Conservation (phyloP, 495 filamentous ascomycete species). For the Penicillium waksmanii region DNA sequence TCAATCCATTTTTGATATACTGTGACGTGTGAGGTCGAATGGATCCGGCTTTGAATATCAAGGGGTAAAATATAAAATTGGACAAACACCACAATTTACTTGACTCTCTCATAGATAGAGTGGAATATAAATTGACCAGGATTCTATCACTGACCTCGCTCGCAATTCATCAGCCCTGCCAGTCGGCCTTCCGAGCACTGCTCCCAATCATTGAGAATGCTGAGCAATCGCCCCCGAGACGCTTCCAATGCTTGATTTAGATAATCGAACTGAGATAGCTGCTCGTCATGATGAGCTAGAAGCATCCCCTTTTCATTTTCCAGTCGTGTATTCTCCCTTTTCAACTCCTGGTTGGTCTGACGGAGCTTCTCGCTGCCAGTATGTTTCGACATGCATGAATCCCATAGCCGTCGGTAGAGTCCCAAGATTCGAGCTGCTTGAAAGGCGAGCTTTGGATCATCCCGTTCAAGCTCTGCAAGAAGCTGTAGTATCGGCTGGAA, state of each 20-base stretch:
- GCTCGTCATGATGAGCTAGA: neutral
- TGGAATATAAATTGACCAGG: too few species aligned
- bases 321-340: neutral
- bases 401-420: conserved; percentile 12
- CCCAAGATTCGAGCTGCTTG: conserved; percentile 12
- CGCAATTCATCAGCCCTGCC: too few species aligned
- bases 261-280: neutral
- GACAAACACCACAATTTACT: too few species aligned
- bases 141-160: too few species aligned
- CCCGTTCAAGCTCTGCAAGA: conserved; percentile 10
- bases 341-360: neutral
- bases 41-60: too few species aligned
- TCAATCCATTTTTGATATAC: too few species aligned
- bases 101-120: too few species aligned
- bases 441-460: conserved; percentile 16
- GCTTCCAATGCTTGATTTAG: neutral
- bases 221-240: neutral
- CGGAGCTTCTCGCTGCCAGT: neutral
- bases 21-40: too few species aligned
- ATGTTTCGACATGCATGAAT: conserved; percentile 9
- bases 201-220: too few species aligned
- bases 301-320: neutral
- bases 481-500: conserved; percentile 10
- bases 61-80: too few species aligned
- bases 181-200: too few species aligned